Conservation (phyloP, 2,329 filamentous ascomycete genomes). For the Sporothrix phasma region DNA sequence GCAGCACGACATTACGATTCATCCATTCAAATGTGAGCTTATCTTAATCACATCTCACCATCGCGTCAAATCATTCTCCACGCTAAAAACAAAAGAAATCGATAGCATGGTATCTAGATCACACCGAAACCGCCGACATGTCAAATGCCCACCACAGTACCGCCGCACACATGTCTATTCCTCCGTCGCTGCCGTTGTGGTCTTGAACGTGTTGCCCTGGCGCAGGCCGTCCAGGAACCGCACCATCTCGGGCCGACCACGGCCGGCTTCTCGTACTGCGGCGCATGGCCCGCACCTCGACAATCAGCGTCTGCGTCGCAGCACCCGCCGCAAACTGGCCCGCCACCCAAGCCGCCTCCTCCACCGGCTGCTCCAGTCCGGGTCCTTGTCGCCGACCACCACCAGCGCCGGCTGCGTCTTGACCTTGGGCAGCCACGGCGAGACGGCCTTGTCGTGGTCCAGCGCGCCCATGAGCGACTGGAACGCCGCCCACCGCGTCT, state of each 20-base stretch:
- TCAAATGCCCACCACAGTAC: no score
- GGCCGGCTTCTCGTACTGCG: constrained; percentile 18
- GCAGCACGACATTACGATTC: no score
- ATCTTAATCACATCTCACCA: no score
- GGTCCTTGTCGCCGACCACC: constrained; percentile 20
- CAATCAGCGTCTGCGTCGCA: constrained; percentile 10
- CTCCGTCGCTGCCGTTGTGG: no score
- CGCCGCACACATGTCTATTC: no score
- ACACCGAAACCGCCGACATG: not conserved
- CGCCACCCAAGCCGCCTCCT: constrained; percentile 20
- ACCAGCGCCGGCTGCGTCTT: constrained; percentile 16
- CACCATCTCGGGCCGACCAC: constrained; percentile 16
- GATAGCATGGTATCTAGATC: not conserved
- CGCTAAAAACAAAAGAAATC: constrained; percentile 1
- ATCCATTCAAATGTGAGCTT: no score
- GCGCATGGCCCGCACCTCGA: constrained; percentile 18
- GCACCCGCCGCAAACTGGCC: constrained; percentile 12
- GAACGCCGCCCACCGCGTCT: constrained; percentile 17
- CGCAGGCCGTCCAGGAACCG: constrained; percentile 14
- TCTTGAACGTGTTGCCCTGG: constrained; percentile 2
- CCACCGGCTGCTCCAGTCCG: constrained; percentile 19
- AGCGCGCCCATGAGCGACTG: constrained; percentile 8
- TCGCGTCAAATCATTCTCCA: no score
- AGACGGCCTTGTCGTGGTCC: constrained; percentile 16
- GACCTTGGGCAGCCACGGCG: constrained; percentile 11